Evolutionary conservation across 345 rosid genomes (phyloP), one percentile per base, ranked within the genome.

Genomic region (Cardamine occulta): DNA sequence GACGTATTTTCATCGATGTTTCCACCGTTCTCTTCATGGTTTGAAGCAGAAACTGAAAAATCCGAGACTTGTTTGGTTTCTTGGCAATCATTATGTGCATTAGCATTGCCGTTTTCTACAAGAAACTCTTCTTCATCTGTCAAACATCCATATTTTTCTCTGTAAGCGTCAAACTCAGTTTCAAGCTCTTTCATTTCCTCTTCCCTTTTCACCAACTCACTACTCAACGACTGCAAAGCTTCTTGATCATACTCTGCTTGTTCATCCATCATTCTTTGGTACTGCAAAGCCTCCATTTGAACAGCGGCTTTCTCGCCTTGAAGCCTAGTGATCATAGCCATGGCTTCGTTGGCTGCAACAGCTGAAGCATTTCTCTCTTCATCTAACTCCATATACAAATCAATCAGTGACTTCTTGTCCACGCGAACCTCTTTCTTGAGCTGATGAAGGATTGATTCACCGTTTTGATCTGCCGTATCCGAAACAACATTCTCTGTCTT

Each of bases 231-330:
- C 74, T 90, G 97, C 53, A 95, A 76, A 10, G 91, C 90, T 82
- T 95, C 98, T 72, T 92, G 85, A 49, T 92, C 98, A 54, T 89
- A 95, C 74, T 92, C 93, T 21, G 96, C 96, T 80, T 92, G 93
- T 78, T 95, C 99, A 74, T 95, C 98, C 97, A 95, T 90, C 98
- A 95, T 89, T 80, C 99, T 90, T 80, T 90, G 96, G 74, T 90
- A 95, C 83, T 95, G 98, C 63, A 92, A 82, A 3, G 99, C 99
- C 63, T 95, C 98, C 99, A 95, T 95, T 68, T 92, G 99, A 57
- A 92, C 90, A 6, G 94, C 91, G 0, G 96, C 93, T 82, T 92
- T 92, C 74, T 95, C 97, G 4, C 83, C 90, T 74, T 95, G 99
- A 73, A 95, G 82, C 81, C 96, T 70, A 0, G 96, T 92, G 74